These are phyloP conservation scores for Xylaria bambusicola DNA, from an alignment of 495 filamentous ascomycete genomes.

Conservation along the genomic window DNA sequence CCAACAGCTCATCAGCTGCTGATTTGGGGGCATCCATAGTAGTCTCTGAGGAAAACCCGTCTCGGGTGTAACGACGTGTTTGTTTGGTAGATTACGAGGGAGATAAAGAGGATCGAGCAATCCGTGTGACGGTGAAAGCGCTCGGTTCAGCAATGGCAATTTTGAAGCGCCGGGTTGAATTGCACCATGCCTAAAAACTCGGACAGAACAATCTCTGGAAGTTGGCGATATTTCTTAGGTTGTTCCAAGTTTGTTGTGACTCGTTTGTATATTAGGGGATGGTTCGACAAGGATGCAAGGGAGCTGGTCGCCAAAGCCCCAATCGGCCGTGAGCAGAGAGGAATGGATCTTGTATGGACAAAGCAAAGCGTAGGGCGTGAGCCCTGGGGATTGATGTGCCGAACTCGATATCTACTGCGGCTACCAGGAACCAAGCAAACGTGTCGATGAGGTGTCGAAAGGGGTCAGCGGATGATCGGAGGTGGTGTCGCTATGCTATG, in stretches of 20 bases:
- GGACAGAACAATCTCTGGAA: too few species aligned
- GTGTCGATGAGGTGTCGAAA: neutral
- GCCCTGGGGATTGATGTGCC: neutral
- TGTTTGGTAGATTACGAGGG: too few species aligned
- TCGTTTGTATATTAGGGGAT: neutral
- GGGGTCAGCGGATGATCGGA: neutral
- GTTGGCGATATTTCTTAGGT: neutral
- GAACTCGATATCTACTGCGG: neutral
- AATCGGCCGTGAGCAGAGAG: neutral
- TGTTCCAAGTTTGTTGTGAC: neutral
- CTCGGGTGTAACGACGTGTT: neutral
- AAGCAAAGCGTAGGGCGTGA: neutral
- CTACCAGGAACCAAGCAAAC: neutral
- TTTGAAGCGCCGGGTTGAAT: too few species aligned
- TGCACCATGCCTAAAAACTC: too few species aligned
- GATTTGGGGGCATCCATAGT: slow-evolving; percentile 25
- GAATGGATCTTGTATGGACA: neutral
- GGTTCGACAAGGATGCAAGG: slow-evolving; percentile 2
- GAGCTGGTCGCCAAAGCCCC: neutral
- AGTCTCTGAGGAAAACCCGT: neutral
- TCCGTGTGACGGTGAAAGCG: too few species aligned
- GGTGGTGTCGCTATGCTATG: neutral
- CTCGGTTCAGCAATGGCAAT: too few species aligned
- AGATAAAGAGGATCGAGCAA: too few species aligned
- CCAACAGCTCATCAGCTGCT: slow-evolving; percentile 37